Evolutionary conservation across 2,329 filamentous ascomycete genomes (phyloP).

Genomic region (Alternaria gaisen): DNA sequence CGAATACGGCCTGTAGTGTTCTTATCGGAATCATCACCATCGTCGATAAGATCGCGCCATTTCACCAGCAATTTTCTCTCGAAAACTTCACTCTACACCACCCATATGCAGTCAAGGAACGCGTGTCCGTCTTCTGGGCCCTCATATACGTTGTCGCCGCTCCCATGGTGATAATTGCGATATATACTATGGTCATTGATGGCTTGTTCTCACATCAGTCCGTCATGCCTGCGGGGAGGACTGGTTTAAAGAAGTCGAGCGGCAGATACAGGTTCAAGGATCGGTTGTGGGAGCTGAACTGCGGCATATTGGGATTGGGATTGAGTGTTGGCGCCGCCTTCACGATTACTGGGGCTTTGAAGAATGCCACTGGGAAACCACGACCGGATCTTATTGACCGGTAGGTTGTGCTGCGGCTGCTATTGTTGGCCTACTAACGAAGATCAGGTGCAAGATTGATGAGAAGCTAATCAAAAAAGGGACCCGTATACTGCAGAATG

Average conservation of each 20-base stretch:
- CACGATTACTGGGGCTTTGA: conserved; percentile 65
- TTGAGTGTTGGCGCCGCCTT: conserved; percentile 64
- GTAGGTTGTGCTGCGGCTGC: too few relatives aligned
- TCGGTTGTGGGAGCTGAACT: conserved; percentile 69
- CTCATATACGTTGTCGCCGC: conserved; percentile 60
- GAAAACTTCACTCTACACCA: conserved; percentile 66
- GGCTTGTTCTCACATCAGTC: conserved; percentile 64
- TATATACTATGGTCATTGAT: conserved; percentile 67
- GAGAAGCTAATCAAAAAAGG: too few relatives aligned
- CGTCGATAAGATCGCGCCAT: conserved; percentile 64
- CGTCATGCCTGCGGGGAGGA: conserved; percentile 35
- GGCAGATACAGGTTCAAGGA: conserved; percentile 62
- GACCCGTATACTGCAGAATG: conserved; percentile 37
- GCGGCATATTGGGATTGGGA: conserved; percentile 64
- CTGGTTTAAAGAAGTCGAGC: conserved; percentile 46
- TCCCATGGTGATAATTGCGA: conserved; percentile 61
- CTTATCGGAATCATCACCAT: conserved; percentile 62
- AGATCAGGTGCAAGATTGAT: too few relatives aligned
- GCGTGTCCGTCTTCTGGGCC: conserved; percentile 61
- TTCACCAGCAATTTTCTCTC: conserved; percentile 66
- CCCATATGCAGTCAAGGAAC: conserved; percentile 64
- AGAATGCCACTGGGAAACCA: conserved; percentile 68
- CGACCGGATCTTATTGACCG: conserved; percentile 66
- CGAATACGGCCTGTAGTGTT: conserved; percentile 52
- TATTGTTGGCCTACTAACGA: too few relatives aligned